Base-by-base conservation (phyloP, 257 asterid genomes). In the Craterostigma plantagineum region DNA sequence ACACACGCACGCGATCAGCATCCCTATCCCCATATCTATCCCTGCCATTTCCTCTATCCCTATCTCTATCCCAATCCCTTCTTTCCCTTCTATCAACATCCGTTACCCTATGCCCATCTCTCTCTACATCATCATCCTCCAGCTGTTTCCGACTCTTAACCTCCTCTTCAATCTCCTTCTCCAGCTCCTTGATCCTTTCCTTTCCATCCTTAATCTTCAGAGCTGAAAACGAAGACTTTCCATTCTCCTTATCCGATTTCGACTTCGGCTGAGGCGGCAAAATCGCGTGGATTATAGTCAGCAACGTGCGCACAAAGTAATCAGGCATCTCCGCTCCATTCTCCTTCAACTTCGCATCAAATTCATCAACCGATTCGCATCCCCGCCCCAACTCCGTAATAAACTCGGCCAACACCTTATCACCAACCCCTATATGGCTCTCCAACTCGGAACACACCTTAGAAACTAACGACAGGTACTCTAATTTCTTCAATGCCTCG, bases 311-410 rank as follows among this genome's bases (percentile, higher is more conserved):
- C 0, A 86, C 92, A 35, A 86, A 81, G 45, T 86, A 86, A 75
- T 86, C 96, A 5, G 94, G 96, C 70, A 77, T 62, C 44, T 81
- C 92, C 0, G 92, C 92, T 11, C 81, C 94, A 16, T 58, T 66
- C 37, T 69, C 67, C 39, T 75, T 86, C 69, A 86, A 65, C 44
- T 71, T 59, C 0, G 38, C 33, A 49, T 86, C 96, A 36, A 78
- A 86, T 35, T 73, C 79, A 7, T 59, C 75, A 7, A 63, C 73
- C 0, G 68, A 64, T 14, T 61, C 70, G 44, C 87, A 81, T 3
- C 55, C 53, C n/a, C 74, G 51, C 48, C 94, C 96, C 48, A 78
- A 39, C 16, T 81, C 87, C 30, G 80, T 77, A 34, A 86, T 67
- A 63, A 71, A 86, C 58, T 86, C 96, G 0, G 92, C 96, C 49